Evolutionary conservation across 345 rosid genomes (phyloP).

Genomic region (Chamaenerion angustifolium): DNA sequence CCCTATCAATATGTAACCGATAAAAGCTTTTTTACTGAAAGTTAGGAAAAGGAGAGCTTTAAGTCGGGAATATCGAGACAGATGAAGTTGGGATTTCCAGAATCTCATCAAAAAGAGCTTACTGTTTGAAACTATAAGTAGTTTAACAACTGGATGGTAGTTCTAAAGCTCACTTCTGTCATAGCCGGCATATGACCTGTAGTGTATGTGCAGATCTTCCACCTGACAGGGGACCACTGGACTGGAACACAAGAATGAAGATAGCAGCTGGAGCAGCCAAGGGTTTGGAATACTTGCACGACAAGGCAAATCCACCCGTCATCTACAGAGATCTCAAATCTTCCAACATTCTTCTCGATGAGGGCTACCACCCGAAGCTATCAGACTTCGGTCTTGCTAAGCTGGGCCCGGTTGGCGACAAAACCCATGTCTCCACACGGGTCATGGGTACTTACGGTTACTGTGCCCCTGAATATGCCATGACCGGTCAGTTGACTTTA

Average conservation of each 20-base stretch:
- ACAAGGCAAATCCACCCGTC: conserved; percentile 93
- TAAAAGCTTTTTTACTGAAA: no score
- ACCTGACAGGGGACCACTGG: conserved; percentile 63
- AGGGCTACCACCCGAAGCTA: conserved; percentile 85
- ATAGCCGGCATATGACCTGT: neutral
- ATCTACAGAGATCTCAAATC: conserved; percentile 92
- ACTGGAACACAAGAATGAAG: conserved; percentile 96
- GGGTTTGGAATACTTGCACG: conserved; percentile 92
- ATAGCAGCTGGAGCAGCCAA: conserved; percentile 98
- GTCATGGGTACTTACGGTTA: conserved; percentile 99
- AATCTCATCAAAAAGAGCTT: no score
- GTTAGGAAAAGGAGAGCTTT: no score
- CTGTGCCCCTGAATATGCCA: conserved; percentile 98
- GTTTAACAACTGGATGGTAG: no score
- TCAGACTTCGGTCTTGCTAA: conserved; percentile 97
- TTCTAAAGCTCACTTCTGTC: no score
- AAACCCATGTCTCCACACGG: conserved; percentile 80
- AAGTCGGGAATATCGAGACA: no score
- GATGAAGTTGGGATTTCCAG: no score
- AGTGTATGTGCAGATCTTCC: conserved; percentile 53
- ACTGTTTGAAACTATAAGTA: no score
- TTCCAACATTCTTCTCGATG: conserved; percentile 86
- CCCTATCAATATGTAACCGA: no score
- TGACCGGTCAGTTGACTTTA: conserved; percentile 95
- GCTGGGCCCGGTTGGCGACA: conserved; percentile 95